Percentiles rank a stretch among this genome's conserved stretches.
Conservation (phyloP, 176 grass and related monocot species). For the Oropetium thomaeum region DNA sequence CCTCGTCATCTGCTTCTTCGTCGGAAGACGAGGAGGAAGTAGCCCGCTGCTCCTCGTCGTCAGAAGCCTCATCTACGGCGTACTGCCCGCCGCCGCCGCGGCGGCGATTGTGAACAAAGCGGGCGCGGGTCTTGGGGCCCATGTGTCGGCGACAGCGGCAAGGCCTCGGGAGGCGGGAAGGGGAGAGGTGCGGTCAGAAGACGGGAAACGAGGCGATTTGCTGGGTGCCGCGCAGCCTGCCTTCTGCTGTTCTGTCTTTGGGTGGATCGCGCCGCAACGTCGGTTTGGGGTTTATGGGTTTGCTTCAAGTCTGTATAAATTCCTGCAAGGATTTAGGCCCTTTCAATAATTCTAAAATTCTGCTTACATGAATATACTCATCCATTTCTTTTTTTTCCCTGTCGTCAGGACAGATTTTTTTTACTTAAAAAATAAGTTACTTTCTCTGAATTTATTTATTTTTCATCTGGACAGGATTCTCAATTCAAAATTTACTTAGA, state of each 20-base stretch:
- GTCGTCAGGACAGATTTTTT: no score
- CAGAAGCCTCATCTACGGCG: conserved; percentile 8
- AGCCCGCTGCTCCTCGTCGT: conserved; percentile 36
- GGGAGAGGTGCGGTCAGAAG: conserved; percentile 26
- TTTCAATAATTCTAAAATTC: no score
- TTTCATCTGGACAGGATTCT: no score
- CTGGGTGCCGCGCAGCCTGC: no score
- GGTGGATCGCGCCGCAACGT: neutral
- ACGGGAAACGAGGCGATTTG: conserved; percentile 16
- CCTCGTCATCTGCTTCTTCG: conserved; percentile 34
- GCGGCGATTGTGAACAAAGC: conserved; percentile 41
- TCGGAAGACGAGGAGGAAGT: conserved; percentile 47
- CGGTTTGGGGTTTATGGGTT: neutral
- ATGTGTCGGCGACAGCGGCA: conserved; percentile 16
- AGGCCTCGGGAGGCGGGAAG: conserved; percentile 36
- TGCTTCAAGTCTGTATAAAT: no score
- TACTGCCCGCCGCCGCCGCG: conserved; percentile 4
- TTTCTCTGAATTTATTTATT: no score
- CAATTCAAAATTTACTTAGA: no score
- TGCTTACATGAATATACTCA: no score
- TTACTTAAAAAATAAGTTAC: no score
- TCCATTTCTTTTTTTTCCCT: no score
- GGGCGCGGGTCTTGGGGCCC: conserved; percentile 33
- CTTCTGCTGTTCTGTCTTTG: neutral
- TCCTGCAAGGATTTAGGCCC: no score